Evolutionary conservation across 139 green algal species (phyloP).

Genomic region (Chlorella sp.): DNA sequence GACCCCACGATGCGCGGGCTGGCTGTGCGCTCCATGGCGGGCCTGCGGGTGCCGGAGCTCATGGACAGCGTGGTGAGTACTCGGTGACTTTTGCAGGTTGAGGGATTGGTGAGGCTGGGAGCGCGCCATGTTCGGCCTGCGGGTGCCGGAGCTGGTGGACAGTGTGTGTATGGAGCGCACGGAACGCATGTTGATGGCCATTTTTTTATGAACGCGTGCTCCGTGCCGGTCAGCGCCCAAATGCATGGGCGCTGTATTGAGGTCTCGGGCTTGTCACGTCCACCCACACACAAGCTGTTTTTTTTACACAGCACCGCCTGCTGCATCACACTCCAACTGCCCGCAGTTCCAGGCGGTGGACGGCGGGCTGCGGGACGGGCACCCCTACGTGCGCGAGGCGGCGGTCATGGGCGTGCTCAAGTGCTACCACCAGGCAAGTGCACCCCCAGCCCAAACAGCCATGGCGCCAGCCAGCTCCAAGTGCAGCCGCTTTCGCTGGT

Average conservation of each 20-base stretch:
- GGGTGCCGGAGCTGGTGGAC: slow-evolving; percentile 92
- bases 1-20: slow-evolving; percentile 95
- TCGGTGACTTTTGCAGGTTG: too few species aligned
- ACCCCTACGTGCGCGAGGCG: slow-evolving; percentile 89
- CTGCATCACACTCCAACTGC: background rate
- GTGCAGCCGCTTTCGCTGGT: too few species aligned
- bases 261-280: too few species aligned
- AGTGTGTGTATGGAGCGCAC: slow-evolving; percentile 65
- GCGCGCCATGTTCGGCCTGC: slow-evolving; percentile 87
- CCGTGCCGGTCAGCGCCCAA: too few species aligned
- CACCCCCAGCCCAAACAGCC: too few species aligned
- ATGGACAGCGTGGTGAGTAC: slow-evolving; percentile 90
- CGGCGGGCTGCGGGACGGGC: slow-evolving; percentile 72
- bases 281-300: too few species aligned
- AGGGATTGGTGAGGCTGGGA: too few species aligned
- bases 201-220: too few species aligned
- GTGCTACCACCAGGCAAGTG: slow-evolving; percentile 73
- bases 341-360: slow-evolving; percentile 39
- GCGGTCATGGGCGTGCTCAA: slow-evolving; percentile 95
- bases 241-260: too few species aligned
- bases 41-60: slow-evolving; percentile 90
- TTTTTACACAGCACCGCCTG: background rate
- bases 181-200: too few species aligned
- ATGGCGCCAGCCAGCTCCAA: too few species aligned
- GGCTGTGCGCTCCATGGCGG: slow-evolving; percentile 90